Base-by-base conservation (phyloP, 306 rosid genomes). In the Glycine tomentella region DNA sequence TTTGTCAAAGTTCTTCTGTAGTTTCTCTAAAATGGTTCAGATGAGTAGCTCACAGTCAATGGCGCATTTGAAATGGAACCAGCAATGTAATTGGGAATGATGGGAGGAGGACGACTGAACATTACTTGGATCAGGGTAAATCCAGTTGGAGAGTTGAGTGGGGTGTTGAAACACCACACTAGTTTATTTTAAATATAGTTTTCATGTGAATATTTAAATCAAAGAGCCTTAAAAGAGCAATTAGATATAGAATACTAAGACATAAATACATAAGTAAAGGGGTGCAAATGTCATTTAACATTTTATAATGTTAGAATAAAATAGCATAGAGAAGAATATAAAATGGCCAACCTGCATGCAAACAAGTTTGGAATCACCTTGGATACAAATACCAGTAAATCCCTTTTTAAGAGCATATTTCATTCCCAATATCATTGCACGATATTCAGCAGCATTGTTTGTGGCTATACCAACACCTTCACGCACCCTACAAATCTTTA, bases 311-410 rank as follows among this genome's bases (percentile, higher is more conserved):
- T 45, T 25, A 52, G 61, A 75, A 65, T 34, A 59, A 65, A 67
- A 45, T 33, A 59, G 56, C 42, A 55, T 11, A 52, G 34, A 70
- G 16, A 63, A 34, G 42, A 38, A 38, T 36, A 71, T 20, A 69
- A 69, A 78, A 81, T 68, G 52, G 79, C 90, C 78, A 80, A 95
- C 99, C 99, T 95, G 99, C 97, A 86, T 86, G 87, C 97, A 95
- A 77, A 95, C 92, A 62, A 95, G 99, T 84, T 93, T 95, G 87
- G 99, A 95, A 84, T 95, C 99, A 69, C 99, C 99, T 71, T 80
- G 87, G 84, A 87, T 83, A 51, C 44, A 75, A 69, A 95, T 92
- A 72, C 67, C 83, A 58, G 85, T 87, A 85, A 88, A 95, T 31
- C 99, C 99, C 83, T 86, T 95, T 74, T 86, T 78, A 63, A 93